These are phyloP conservation scores for Candida corydali DNA, from an alignment of 805 yeast species.

Conservation along the genomic window DNA sequence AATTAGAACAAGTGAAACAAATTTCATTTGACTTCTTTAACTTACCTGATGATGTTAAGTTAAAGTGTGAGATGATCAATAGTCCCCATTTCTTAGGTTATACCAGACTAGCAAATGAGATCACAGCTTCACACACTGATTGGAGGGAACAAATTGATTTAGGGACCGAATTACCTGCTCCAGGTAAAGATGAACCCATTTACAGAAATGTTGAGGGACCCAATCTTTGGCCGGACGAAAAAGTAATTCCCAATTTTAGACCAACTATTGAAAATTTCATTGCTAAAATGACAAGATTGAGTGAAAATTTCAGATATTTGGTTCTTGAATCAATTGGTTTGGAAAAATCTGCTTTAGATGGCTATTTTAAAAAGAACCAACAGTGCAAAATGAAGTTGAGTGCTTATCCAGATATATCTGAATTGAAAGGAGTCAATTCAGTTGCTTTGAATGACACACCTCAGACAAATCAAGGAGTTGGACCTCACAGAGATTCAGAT, in stretches of 20 bases:
- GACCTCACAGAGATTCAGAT: conserved; percentile 67
- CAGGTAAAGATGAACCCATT: conserved; percentile 32
- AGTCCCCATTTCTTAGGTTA: conserved; percentile 60
- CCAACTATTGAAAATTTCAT: conserved; percentile 40
- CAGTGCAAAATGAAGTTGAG: conserved; percentile 52
- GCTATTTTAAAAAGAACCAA: conserved; percentile 49
- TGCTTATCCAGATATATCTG: conserved; percentile 47
- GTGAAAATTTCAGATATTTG: conserved; percentile 39
- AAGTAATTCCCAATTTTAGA: conserved; percentile 40
- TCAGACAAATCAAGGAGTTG: conserved; percentile 46
- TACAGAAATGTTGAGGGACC: conserved; percentile 56
- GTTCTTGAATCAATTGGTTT: conserved; percentile 57
- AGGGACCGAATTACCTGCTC: conserved; percentile 49
- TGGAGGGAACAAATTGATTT: conserved; percentile 62
- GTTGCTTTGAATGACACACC: conserved; percentile 25
- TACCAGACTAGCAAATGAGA: conserved; percentile 53
- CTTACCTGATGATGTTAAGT: conserved; percentile 43
- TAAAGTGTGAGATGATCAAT: conserved; percentile 46
- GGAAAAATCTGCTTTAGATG: conserved; percentile 38
- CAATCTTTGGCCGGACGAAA: conserved; percentile 47
- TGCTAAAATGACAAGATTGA: conserved; percentile 40
- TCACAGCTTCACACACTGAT: conserved; percentile 50
- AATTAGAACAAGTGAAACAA: conserved; percentile 33
- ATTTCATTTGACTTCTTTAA: conserved; percentile 42
- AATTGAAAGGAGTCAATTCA: conserved; percentile 18